Evolutionary conservation across 2,329 filamentous ascomycete species (phyloP).

Genomic region (Ophiostoma australiae): DNA sequence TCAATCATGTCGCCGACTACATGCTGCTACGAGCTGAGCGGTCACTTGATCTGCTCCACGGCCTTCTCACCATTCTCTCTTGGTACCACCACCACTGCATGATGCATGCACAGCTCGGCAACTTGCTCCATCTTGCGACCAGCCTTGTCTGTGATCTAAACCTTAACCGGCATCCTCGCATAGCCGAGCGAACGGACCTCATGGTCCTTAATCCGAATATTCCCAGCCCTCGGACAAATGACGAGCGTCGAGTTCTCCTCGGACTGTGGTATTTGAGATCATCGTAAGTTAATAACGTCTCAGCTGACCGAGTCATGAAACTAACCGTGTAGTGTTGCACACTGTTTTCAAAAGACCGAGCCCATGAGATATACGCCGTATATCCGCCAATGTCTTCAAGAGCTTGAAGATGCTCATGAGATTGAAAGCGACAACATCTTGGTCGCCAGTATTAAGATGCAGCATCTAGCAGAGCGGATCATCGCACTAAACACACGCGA

Average conservation of each 20-base stretch:
- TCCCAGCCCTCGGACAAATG: conserved; percentile 42
- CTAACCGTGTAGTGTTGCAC: conserved; percentile 31
- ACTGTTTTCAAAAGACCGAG: conserved; percentile 44
- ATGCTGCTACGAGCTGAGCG: conserved; percentile 47
- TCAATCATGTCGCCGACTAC: conserved; percentile 44
- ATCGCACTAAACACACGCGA: conserved; percentile 38
- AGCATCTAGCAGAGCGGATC: conserved; percentile 49
- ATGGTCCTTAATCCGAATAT: conserved; percentile 41
- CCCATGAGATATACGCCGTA: conserved; percentile 50
- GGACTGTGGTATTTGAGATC: conserved; percentile 53
- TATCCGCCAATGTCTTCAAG: conserved; percentile 46
- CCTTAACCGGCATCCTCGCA: conserved; percentile 40
- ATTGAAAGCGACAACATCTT: conserved; percentile 45
- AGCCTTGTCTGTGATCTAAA: conserved; percentile 46
- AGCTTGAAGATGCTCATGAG: conserved; percentile 43
- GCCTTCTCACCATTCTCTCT: conserved; percentile 45
- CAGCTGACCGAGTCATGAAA: not conserved
- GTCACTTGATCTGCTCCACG: conserved; percentile 47
- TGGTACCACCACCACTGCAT: conserved; percentile 54
- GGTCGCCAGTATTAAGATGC: conserved; percentile 45
- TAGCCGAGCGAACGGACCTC: conserved; percentile 41
- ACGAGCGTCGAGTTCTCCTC: conserved; percentile 49
- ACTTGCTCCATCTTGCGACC: conserved; percentile 45
- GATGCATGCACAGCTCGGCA: conserved; percentile 49
- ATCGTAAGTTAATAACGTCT: conserved; percentile 27